Percentiles rank a stretch among this genome's conserved stretches.
These are phyloP conservation scores for Alternaria triticimaculans DNA, from an alignment of 2,329 filamentous ascomycete species.

Conservation along the genomic window DNA sequence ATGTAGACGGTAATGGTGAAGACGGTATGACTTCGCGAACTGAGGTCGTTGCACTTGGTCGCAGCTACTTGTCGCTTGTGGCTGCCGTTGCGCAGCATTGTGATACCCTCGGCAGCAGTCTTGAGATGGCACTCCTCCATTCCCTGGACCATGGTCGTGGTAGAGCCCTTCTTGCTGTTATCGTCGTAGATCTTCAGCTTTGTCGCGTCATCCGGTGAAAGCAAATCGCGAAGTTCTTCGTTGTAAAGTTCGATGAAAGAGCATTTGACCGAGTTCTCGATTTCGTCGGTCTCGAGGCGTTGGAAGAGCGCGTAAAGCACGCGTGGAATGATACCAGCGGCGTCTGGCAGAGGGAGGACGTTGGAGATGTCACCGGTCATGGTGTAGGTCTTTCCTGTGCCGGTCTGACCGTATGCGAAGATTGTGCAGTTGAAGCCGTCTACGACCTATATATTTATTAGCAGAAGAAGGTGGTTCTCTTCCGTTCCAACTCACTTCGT, in stretches of 20 bases:
- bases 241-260: constrained; percentile 99
- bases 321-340: constrained; percentile 92
- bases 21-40: constrained; percentile 94
- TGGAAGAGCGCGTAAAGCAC: constrained; percentile 86
- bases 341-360: constrained; percentile 86
- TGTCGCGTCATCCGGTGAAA: constrained; percentile 78
- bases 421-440: constrained; percentile 97
- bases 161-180: constrained; percentile 81
- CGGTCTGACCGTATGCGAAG: constrained; percentile 97
- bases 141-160: constrained; percentile 87
- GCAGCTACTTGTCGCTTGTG: constrained; percentile 96
- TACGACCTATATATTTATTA: constrained; percentile 70
- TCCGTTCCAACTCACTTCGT: constrained; percentile 69
- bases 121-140: constrained; percentile 98
- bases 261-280: constrained; percentile 90
- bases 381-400: constrained; percentile 98
- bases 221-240: constrained; percentile 89
- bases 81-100: constrained; percentile 85
- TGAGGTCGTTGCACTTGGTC: constrained; percentile 99
- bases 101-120: constrained; percentile 82
- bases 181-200: constrained; percentile 97
- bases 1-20: constrained; percentile 95
- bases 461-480: background rate
- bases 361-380: constrained; percentile 99
- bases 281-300: constrained; percentile 77